Evolutionary conservation across 768 basidiomycete species (phyloP).

Genomic region (Lentinula sp.): DNA sequence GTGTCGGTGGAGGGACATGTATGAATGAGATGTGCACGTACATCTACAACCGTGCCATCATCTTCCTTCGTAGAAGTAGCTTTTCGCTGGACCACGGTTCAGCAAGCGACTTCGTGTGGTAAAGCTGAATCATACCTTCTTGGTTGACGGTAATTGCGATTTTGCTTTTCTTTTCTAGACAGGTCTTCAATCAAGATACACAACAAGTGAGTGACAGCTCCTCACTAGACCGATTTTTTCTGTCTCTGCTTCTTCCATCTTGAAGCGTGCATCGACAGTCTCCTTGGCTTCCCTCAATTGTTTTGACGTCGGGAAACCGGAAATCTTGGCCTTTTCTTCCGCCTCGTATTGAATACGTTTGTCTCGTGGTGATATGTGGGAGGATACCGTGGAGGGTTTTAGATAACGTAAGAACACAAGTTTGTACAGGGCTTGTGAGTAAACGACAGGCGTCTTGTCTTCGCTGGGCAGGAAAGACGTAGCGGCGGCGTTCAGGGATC

Average conservation of each 20-base stretch:
- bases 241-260: conserved; percentile 66
- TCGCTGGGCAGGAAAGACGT: neutral
- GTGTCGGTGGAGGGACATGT: conserved; percentile 9
- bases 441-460: conserved; percentile 24
- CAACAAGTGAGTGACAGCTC: conserved; percentile 2
- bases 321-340: conserved; percentile 69
- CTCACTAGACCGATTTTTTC: conserved; percentile 70
- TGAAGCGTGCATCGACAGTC: conserved; percentile 54
- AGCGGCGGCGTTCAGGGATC: conserved; percentile 40
- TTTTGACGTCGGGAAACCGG: conserved; percentile 75
- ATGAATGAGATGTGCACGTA: conserved; percentile 27
- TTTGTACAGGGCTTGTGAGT: conserved; percentile 58
- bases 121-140: neutral
- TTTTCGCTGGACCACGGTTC: conserved; percentile 13
- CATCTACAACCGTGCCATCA: conserved; percentile 63
- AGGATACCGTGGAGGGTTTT: conserved; percentile 71
- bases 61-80: conserved; percentile 27
- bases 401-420: conserved; percentile 72
- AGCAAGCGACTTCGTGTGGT: conserved; percentile 6
- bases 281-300: conserved; percentile 71
- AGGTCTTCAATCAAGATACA: conserved; percentile 15
- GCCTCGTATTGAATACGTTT: conserved; percentile 75
- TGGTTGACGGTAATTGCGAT: conserved; percentile 20
- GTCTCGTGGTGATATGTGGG: conserved; percentile 76
- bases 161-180: conserved; percentile 59